Conservation (phyloP, 2,329 filamentous ascomycete species). For the Teratosphaeria nubilosa region DNA sequence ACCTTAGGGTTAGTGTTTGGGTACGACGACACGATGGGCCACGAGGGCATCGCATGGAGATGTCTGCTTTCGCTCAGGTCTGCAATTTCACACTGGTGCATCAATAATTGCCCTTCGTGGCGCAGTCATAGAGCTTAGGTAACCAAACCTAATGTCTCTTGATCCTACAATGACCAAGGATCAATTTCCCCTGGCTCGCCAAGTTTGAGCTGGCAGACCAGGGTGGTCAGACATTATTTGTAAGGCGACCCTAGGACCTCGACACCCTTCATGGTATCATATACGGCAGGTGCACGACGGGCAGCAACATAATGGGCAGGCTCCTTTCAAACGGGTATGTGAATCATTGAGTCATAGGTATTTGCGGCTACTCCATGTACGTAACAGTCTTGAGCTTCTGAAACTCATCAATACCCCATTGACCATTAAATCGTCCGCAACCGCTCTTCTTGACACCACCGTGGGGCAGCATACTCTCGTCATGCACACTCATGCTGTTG, state of each 20-base stretch:
- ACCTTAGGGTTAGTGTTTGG: background rate
- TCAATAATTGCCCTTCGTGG: too few relatives aligned
- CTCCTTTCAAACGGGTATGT: background rate
- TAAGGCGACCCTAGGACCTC: too few relatives aligned
- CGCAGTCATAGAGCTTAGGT: too few relatives aligned
- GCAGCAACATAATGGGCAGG: background rate
- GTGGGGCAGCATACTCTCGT: slow-evolving; percentile 39
- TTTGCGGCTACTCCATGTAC: slow-evolving; percentile 13
- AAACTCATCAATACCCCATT: slow-evolving; percentile 39
- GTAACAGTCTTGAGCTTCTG: slow-evolving; percentile 29
- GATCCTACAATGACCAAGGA: too few relatives aligned
- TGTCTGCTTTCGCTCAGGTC: too few relatives aligned
- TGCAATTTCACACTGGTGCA: too few relatives aligned
- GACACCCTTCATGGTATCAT: too few relatives aligned
- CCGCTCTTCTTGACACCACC: slow-evolving; percentile 42
- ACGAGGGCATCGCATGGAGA: too few relatives aligned
- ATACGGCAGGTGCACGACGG: background rate
- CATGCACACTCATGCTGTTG: slow-evolving; percentile 42
- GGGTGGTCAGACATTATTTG: too few relatives aligned
- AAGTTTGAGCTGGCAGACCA: too few relatives aligned
- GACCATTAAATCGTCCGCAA: slow-evolving; percentile 38
- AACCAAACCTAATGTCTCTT: too few relatives aligned
- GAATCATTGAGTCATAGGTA: background rate
- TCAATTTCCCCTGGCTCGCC: too few relatives aligned
- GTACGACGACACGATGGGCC: background rate